phyloP scores from a whole-genome alignment of 2,329 filamentous ascomycete species.

The Stenocarpella maydis region DNA sequence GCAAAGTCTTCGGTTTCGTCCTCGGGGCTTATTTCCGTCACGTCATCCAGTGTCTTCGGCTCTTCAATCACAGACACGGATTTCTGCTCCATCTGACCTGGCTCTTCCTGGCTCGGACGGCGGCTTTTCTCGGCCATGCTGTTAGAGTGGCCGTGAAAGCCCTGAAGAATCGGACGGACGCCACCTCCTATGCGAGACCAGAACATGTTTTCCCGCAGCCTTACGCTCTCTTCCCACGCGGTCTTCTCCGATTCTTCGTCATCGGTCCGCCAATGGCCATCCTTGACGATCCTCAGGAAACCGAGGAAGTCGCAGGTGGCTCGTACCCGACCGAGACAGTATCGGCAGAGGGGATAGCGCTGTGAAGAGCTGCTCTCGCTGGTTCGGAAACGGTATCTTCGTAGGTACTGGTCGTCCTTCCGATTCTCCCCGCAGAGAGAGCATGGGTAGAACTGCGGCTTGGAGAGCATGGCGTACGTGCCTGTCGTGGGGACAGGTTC shows the following conservation, averaged over 20 bases:
- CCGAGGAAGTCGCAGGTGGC: slow-evolving; percentile 92
- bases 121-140: slow-evolving; percentile 40
- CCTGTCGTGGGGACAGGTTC: slow-evolving; percentile 78
- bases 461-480: slow-evolving; percentile 57
- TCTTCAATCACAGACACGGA: slow-evolving; percentile 9
- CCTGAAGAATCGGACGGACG: slow-evolving; percentile 69
- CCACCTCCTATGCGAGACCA: slow-evolving; percentile 94
- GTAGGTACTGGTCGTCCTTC: slow-evolving; percentile 73
- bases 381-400: slow-evolving; percentile 88
- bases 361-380: slow-evolving; percentile 88
- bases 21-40: background rate
- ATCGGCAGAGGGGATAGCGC: slow-evolving; percentile 87
- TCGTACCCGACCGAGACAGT: slow-evolving; percentile 84
- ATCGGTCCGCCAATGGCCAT: slow-evolving; percentile 88
- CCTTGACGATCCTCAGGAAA: slow-evolving; percentile 89
- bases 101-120: slow-evolving; percentile 38
- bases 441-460: slow-evolving; percentile 72
- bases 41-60: slow-evolving; percentile 1
- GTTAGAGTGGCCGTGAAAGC: slow-evolving; percentile 45
- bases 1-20: slow-evolving; percentile 31
- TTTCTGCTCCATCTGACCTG: background rate
- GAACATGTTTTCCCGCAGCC: slow-evolving; percentile 93
- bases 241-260: slow-evolving; percentile 84
- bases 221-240: slow-evolving; percentile 94
- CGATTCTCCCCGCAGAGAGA: slow-evolving; percentile 88